A percentile compares a stretch with the other conserved stretches of the same genome.
These are phyloP conservation scores for Apophysomyces ossiformis DNA, from an alignment of 371 early-diverging fungal genomes.

Conservation along the genomic window DNA sequence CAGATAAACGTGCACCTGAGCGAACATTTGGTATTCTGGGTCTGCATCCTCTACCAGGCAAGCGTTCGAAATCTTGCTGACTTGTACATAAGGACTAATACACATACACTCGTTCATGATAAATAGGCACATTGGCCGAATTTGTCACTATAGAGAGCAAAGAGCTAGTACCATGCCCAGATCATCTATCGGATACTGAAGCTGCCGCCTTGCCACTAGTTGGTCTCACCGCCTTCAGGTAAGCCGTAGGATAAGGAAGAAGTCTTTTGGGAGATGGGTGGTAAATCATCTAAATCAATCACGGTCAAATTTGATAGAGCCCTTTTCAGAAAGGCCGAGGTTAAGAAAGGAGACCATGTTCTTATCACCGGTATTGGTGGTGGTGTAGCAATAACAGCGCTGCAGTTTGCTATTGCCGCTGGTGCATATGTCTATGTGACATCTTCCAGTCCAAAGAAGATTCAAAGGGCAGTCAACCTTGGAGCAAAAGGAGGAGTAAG, in stretches of 20 bases:
- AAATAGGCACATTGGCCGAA: slow-evolving; percentile 64
- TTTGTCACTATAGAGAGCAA: slow-evolving; percentile 52
- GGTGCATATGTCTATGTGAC: slow-evolving; percentile 82
- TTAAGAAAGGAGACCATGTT: slow-evolving; percentile 61
- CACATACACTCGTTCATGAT: not conserved
- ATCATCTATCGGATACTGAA: slow-evolving; percentile 61
- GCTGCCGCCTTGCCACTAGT: slow-evolving; percentile 75
- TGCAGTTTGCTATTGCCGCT: slow-evolving; percentile 69
- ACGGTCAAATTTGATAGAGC: slow-evolving; percentile 35
- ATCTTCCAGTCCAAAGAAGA: slow-evolving; percentile 69
- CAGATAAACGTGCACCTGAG: slow-evolving; percentile 66
- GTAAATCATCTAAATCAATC: no score
- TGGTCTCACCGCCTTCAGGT: slow-evolving; percentile 71
- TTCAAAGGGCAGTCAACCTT: slow-evolving; percentile 59
- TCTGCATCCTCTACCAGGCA: slow-evolving; percentile 54
- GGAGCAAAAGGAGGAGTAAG: slow-evolving; percentile 77
- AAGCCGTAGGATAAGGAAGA: slow-evolving; percentile 3
- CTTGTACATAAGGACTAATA: not conserved
- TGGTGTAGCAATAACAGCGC: slow-evolving; percentile 74
- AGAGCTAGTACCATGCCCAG: slow-evolving; percentile 60
- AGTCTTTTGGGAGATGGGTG: not conserved
- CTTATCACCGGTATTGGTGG: slow-evolving; percentile 81
- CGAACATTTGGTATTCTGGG: slow-evolving; percentile 62
- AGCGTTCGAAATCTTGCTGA: not conserved
- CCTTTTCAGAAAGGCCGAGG: slow-evolving; percentile 61